Evolutionary conservation across 2,329 filamentous ascomycete species (phyloP).

Genomic region (Sordariomycetes sp.): DNA sequence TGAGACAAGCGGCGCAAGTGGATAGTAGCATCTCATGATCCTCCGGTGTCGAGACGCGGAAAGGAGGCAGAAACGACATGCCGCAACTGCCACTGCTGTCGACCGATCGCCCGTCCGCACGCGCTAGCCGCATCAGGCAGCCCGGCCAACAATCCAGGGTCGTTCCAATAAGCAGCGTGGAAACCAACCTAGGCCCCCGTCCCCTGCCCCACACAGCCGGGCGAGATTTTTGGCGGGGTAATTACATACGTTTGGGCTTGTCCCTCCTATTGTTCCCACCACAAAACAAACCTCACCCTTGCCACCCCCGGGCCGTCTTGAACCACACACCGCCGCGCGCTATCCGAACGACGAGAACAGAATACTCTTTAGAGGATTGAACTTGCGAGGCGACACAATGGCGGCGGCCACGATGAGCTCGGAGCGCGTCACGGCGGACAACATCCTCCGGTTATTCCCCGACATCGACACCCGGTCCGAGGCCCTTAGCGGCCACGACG

Average conservation of each 20-base stretch:
- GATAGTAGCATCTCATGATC: too few species aligned
- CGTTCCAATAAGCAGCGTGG: background rate
- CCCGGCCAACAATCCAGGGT: background rate
- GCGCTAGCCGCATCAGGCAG: background rate
- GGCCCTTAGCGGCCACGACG: constrained; percentile 83
- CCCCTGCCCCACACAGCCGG: background rate
- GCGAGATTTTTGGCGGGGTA: background rate
- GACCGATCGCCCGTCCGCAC: background rate
- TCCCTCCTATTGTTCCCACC: background rate
- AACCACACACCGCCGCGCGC: background rate
- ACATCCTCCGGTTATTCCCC: constrained; percentile 78
- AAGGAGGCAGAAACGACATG: background rate
- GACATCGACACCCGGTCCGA: constrained; percentile 61
- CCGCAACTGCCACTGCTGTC: background rate
- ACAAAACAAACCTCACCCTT: background rate
- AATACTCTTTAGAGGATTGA: background rate
- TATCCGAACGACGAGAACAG: background rate
- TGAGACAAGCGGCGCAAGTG: too few species aligned
- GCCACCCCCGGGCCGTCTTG: background rate
- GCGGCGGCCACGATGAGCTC: constrained; percentile 15
- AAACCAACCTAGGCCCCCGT: background rate
- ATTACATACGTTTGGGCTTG: background rate
- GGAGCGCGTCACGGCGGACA: constrained; percentile 64
- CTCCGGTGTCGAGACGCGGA: background rate
- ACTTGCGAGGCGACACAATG: background rate